Evolutionary conservation across 345 rosid species (phyloP), one percentile per base, ranked within the genome.

Genomic region (Rubroshorea leprosula): DNA sequence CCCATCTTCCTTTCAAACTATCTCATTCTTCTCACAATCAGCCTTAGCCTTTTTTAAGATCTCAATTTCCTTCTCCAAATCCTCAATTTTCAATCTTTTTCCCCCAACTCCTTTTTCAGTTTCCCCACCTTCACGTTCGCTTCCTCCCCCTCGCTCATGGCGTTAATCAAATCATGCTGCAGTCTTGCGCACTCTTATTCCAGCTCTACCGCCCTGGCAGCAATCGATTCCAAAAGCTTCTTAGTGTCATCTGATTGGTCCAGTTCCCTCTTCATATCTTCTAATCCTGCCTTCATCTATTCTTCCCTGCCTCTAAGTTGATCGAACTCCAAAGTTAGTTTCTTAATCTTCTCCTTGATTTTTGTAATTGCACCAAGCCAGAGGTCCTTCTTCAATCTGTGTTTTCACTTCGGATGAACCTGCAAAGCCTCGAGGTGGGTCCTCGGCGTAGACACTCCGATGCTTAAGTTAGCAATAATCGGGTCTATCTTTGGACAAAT

Each of bases 1-100:
- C 82, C 93, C 24, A 81, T 47, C 18, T 86, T 83, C 72, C 82
- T 78, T 68, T 92, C 98, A 68, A 89, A 58, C 26, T 86, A 97
- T 61, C 82, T 83, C 58, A 69, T 69, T 86, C 77, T 60, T 80
- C 52, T 84, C 91, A 38, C 49, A 60, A 49, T 84, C 96, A 0
- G 63, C 71, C 69, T 83, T 80, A 39, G 60, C 82, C 25, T 72
- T 83, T 83, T 75, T 86, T 58, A 82, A 49, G 44, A 68, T 73
- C 60, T 74, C 89, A 52, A 71, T 63, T 66, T 83, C 87, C 57
- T 57, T 78, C 67, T 77, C 80, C 67, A 55, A 64, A 3, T 50
- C 64, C 41, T 77, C 83, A 18, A 76, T 31, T 58, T 58, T 68
- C 61, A 20, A 76, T 6, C 19, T 63, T 79, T 78, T 72, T 80